Conservation (phyloP, 2,329 filamentous ascomycete species). For the Penicillium sp. region DNA sequence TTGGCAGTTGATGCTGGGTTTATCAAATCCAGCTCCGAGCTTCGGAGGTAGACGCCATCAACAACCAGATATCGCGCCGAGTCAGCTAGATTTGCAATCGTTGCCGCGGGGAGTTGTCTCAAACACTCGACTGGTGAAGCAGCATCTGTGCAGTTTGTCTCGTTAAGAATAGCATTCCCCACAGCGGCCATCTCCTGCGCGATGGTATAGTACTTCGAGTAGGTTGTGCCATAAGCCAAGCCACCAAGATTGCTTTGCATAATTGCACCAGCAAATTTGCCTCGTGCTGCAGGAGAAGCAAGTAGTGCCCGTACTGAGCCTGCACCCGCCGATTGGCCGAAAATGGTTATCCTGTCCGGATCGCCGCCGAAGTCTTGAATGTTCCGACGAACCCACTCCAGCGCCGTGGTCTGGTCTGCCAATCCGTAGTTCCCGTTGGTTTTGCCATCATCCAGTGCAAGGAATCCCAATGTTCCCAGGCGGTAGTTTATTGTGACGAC, state of each 20-base stretch:
- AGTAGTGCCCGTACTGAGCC: slow-evolving; percentile 56
- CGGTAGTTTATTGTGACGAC: slow-evolving; percentile 62
- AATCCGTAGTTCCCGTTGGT: slow-evolving; percentile 57
- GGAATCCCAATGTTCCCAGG: slow-evolving; percentile 57
- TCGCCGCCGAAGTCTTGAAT: slow-evolving; percentile 51
- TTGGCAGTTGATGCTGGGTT: slow-evolving; percentile 12
- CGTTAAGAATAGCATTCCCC: slow-evolving; percentile 52
- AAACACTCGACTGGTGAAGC: slow-evolving; percentile 49
- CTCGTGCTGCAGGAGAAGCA: slow-evolving; percentile 17
- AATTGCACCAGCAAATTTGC: slow-evolving; percentile 20
- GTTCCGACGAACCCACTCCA: slow-evolving; percentile 49
- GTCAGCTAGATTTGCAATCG: slow-evolving; percentile 7
- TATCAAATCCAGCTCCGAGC: slow-evolving; percentile 16
- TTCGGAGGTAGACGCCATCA: slow-evolving; percentile 18
- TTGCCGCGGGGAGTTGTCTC: slow-evolving; percentile 28
- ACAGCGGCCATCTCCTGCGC: slow-evolving; percentile 50
- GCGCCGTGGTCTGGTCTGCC: slow-evolving; percentile 51
- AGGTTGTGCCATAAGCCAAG: slow-evolving; percentile 58
- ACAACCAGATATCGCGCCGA: slow-evolving; percentile 22
- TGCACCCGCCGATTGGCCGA: slow-evolving; percentile 53
- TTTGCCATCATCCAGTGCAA: slow-evolving; percentile 55
- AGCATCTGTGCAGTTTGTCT: slow-evolving; percentile 53
- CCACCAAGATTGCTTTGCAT: slow-evolving; percentile 51
- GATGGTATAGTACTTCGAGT: slow-evolving; percentile 59
- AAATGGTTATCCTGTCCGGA: slow-evolving; percentile 46